phyloP scores from a whole-genome alignment of 169 alveolate genomes.

The Cryptosporidium canis region DNA sequence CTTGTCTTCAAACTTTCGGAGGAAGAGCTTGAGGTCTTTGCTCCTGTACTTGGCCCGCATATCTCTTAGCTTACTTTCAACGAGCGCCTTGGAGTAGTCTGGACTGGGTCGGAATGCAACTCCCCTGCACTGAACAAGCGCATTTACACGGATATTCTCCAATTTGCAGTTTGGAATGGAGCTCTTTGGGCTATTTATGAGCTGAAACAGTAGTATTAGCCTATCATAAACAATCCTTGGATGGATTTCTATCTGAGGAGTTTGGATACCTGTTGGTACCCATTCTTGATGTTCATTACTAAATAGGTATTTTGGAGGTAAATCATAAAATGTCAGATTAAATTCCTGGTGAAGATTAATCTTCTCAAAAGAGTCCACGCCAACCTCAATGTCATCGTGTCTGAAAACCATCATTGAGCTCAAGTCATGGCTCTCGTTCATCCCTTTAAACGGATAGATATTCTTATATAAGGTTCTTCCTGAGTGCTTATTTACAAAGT shows the following conservation, averaged over 20 bases:
- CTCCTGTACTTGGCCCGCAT: background rate
- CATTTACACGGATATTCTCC: background rate
- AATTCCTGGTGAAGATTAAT: conserved; percentile 45
- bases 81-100: background rate
- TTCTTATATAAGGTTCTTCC: conserved; percentile 33
- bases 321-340: conserved; percentile 15
- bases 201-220: conserved; percentile 9
- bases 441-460: background rate
- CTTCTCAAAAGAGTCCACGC: background rate
- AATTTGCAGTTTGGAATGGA: conserved; percentile 5
- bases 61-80: background rate
- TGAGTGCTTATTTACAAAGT: conserved; percentile 42
- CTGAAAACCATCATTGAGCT: background rate
- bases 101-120: conserved; percentile 18
- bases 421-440: background rate
- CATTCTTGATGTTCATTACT: conserved; percentile 13
- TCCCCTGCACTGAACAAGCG: conserved; percentile 6
- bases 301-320: conserved; percentile 12
- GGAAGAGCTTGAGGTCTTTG: background rate
- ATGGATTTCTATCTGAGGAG: background rate
- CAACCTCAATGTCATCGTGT: conserved; percentile 18
- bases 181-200: background rate
- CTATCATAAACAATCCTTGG: conserved; percentile 18
- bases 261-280: conserved; percentile 13
- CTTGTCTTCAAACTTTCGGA: background rate